A percentile compares a stretch with the other conserved stretches of the same genome.
These are phyloP conservation scores for Paragyromitra xinjiangensis DNA, from an alignment of 495 filamentous ascomycete genomes.

Conservation along the genomic window DNA sequence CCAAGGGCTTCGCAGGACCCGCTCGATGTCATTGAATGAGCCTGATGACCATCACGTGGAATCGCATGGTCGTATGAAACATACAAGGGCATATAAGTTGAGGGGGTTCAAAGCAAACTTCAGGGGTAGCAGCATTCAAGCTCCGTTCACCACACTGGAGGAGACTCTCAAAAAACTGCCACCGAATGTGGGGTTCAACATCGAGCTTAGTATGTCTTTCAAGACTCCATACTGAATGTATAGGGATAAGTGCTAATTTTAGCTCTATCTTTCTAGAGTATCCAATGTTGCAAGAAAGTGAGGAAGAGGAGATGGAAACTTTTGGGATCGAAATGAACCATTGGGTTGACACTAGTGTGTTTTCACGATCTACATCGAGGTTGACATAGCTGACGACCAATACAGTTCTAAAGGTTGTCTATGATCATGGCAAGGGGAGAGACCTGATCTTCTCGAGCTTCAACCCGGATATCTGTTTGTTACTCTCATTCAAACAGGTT, in stretches of 20 bases:
- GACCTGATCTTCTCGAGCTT: constrained; percentile 96
- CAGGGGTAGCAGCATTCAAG: constrained; percentile 91
- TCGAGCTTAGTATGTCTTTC: constrained; percentile 80
- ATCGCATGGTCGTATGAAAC: constrained; percentile 91
- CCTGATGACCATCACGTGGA: constrained; percentile 63
- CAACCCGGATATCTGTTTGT: constrained; percentile 93
- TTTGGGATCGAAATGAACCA: constrained; percentile 97
- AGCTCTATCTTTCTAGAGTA: constrained; percentile 68
- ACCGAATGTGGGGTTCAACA: constrained; percentile 87
- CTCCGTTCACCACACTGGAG: constrained; percentile 91
- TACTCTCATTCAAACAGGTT: constrained; percentile 89
- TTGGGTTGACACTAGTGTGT: constrained; percentile 81
- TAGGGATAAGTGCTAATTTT: constrained; percentile 7
- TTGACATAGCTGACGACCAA: constrained; percentile 3
- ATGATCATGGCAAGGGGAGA: constrained; percentile 73
- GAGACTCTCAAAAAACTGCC: constrained; percentile 89
- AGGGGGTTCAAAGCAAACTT: constrained; percentile 96
- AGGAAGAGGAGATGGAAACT: constrained; percentile 96
- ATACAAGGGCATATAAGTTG: constrained; percentile 91
- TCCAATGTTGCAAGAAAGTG: constrained; percentile 92
- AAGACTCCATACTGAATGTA: not conserved
- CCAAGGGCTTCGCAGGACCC: constrained; percentile 53
- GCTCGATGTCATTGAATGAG: constrained; percentile 68
- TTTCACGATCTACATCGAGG: not conserved
- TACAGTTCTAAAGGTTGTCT: constrained; percentile 80